Evolutionary conservation across 768 basidiomycete species (phyloP).

Genomic region (Postia placenta): DNA sequence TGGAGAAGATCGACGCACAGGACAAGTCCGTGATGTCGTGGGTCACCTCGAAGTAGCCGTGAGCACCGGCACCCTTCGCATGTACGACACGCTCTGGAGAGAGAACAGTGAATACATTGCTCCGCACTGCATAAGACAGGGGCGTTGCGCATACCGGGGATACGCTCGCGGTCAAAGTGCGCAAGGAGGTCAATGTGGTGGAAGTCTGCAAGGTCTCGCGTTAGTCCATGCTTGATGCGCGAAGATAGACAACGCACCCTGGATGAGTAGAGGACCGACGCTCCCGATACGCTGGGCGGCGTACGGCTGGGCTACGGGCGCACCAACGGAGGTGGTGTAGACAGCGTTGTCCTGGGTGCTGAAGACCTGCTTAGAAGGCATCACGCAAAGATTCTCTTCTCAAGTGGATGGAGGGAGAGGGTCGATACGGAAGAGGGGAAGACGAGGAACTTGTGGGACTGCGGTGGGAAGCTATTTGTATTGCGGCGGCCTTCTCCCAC

Average conservation of each 20-base stretch:
- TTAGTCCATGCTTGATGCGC: slow-evolving; percentile 7
- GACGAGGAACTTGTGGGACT: slow-evolving; percentile 4
- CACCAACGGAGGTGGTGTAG: slow-evolving; percentile 87
- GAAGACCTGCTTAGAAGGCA: slow-evolving; percentile 63
- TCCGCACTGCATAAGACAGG: background rate
- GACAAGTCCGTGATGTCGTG: slow-evolving; percentile 81
- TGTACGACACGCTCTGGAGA: slow-evolving; percentile 78
- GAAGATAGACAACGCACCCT: slow-evolving; percentile 44
- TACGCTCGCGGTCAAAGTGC: slow-evolving; percentile 92
- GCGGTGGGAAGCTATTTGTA: slow-evolving; percentile 4
- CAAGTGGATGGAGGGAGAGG: background rate
- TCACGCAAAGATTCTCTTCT: slow-evolving; percentile 21
- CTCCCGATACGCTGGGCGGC: slow-evolving; percentile 69
- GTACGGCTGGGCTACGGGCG: slow-evolving; percentile 71
- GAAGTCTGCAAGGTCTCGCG: slow-evolving; percentile 51
- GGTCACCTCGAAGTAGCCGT: slow-evolving; percentile 90
- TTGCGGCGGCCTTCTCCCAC: slow-evolving; percentile 2
- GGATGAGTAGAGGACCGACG: slow-evolving; percentile 81
- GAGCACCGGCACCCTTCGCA: slow-evolving; percentile 89
- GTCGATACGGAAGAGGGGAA: slow-evolving; percentile 5
- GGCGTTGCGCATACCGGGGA: slow-evolving; percentile 42
- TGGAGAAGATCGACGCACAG: slow-evolving; percentile 58
- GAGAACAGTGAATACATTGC: background rate
- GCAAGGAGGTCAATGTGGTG: slow-evolving; percentile 86
- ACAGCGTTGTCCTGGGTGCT: slow-evolving; percentile 46